Conservation (phyloP, 352 stramenopile genomes). For the Lagenidium sp. region DNA sequence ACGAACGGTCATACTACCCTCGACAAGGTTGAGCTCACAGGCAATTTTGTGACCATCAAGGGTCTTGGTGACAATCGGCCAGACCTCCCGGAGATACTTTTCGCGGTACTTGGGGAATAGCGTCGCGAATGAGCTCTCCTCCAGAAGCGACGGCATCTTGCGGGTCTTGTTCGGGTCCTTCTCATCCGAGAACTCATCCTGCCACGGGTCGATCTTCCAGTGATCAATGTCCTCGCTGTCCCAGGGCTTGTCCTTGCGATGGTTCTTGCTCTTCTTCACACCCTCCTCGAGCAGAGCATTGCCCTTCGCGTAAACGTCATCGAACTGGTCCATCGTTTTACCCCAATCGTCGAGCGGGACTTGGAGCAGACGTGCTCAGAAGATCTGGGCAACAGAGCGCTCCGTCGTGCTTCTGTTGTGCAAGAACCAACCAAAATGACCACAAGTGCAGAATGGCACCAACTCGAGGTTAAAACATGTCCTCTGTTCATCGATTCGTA, state of each 20-base stretch:
- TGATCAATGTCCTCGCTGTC: conserved; percentile 98
- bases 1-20: conserved; percentile 88
- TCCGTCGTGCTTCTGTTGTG: no score
- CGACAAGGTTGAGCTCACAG: conserved; percentile 98
- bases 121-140: conserved; percentile 99
- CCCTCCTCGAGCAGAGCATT: conserved; percentile 19
- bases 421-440: conserved; percentile 20
- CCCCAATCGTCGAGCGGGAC: no score
- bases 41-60: conserved; percentile 93
- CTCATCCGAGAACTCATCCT: conserved; percentile 74
- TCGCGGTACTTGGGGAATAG: conserved; percentile 99
- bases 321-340: conserved; percentile 64
- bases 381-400: no score
- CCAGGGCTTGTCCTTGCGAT: conserved; percentile 99
- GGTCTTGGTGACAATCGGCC: conserved; percentile 96
- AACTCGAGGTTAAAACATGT: no score
- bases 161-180: conserved; percentile 61
- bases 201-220: conserved; percentile 94
- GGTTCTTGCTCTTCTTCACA: conserved; percentile 85
- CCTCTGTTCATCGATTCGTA: no score
- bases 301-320: conserved; percentile 23
- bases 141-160: conserved; percentile 85
- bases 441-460: no score
- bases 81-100: conserved; percentile 98
- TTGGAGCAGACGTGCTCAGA: no score